phyloP scores from a whole-genome alignment of 2,329 filamentous ascomycete genomes.

The Gyromitra esculenta region DNA sequence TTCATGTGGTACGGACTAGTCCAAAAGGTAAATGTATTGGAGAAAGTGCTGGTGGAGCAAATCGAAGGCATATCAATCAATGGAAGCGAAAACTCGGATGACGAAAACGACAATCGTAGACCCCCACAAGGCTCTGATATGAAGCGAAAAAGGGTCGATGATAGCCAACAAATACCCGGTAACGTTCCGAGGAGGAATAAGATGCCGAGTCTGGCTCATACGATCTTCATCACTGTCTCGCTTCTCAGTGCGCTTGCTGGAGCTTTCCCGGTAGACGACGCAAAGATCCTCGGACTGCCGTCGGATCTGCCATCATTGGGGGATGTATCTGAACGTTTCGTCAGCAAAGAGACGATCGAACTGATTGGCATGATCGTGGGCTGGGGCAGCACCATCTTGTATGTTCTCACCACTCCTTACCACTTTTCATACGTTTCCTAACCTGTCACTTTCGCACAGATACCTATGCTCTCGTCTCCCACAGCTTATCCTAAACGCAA shows the following conservation, averaged over 20 bases:
- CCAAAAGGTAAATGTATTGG: slow-evolving; percentile 10
- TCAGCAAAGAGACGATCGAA: slow-evolving; percentile 40
- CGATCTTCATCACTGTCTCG: slow-evolving; percentile 39
- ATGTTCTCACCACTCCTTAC: slow-evolving; percentile 12
- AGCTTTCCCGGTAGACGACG: slow-evolving; percentile 36
- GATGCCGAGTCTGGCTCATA: slow-evolving; percentile 39
- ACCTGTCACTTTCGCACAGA: slow-evolving; percentile 60
- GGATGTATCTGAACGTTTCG: slow-evolving; percentile 8
- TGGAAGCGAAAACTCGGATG: slow-evolving; percentile 27
- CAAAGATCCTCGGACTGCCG: slow-evolving; percentile 10
- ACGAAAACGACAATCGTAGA: slow-evolving; percentile 29
- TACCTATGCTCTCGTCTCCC: slow-evolving; percentile 71
- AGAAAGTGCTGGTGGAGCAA: slow-evolving; percentile 34
- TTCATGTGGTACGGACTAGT: slow-evolving; percentile 69
- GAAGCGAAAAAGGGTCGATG: slow-evolving; percentile 22
- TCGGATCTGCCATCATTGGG: slow-evolving; percentile 16
- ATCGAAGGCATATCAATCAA: slow-evolving; percentile 30
- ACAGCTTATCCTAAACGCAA: slow-evolving; percentile 73
- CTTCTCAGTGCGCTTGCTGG: slow-evolving; percentile 34
- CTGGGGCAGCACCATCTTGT: slow-evolving; percentile 51
- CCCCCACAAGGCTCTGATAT: slow-evolving; percentile 9
- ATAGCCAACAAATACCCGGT: slow-evolving; percentile 13
- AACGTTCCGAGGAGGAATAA: slow-evolving; percentile 28
- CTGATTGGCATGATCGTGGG: slow-evolving; percentile 47
- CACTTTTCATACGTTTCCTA: slow-evolving; percentile 60